Base-by-base conservation (phyloP, 176 grass and related monocot species). In the Ensete ventricosum region DNA sequence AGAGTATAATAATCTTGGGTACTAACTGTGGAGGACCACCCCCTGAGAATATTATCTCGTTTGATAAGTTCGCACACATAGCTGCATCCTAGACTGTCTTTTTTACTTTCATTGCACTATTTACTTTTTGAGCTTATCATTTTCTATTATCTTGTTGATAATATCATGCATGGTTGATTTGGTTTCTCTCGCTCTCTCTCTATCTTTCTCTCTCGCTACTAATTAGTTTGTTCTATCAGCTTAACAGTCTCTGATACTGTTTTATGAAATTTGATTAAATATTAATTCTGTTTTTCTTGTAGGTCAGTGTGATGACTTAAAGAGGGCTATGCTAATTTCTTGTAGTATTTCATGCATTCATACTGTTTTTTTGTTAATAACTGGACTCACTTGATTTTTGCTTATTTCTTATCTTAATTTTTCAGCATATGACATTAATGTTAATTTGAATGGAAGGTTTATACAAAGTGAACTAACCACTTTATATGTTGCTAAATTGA, bases 381-480 rank as follows among this genome's bases (percentile, higher is more conserved):
- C 5, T 43, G 34, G 34, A 43, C 34, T 43, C 34, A 43, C 34
- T 43, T 43, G 4, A 43, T 43, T 43, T 43, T 43, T 43, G 34
- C 34, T 43, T 43, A 43, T 43, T 43, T 43, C 9, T 52, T 49
- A 17, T 34, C 67, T 48, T 9, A 20, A 43, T 43, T 70, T 70
- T 9, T 50, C 20, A 9, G 67, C 43, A 10, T 6, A 70, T 70
- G 51, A 13, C 34, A 43, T 43, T 43, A 43, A 43, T 43, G 34
- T 6, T 19, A 23, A 77, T 48, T 74, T 81, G 74, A 78, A 78
- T 86, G 70, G 54, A 83, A 90, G 88, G 87, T 86, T 73, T 88
- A 80, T 80, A 72, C 85, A 80, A 82, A 73, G 51, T 81, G 58
- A 9, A 50, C 0, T 11, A 78, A 67, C 73, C 53, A 3, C 65